Base-by-base conservation (phyloP, 345 rosid species). In the Camelina sativa region DNA sequence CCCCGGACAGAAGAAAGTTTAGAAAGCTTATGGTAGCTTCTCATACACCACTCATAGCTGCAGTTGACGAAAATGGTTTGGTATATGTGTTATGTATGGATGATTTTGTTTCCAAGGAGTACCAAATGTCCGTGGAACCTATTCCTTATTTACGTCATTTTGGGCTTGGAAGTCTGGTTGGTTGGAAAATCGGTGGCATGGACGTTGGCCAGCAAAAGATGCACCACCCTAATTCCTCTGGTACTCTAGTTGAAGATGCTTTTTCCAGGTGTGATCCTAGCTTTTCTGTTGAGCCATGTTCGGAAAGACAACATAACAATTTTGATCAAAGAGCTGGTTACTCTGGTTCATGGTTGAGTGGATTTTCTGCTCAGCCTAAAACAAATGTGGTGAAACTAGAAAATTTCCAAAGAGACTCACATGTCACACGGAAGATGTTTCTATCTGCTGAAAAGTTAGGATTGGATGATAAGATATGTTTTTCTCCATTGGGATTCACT, bases 401-500 rank as follows among this genome's bases (percentile, higher is more conserved):
- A 72, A 83, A 73, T 71, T 76, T 73, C 54, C 78, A 76, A 76
- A 75, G 55, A 76, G 75, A 77, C 53, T 81, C 79, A 1, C 81
- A 79, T 64, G 76, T 74, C 44, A 78, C 75, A 71, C 84, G 91
- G 61, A 85, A 67, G 67, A 71, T 90, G 68, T 84, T 90, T 84
- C 82, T 92, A 68, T 93, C 92, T 8, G 41, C 73, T 3, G 84
- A 85, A 80, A 86, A 85, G 81, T 84, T 76, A 72, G 75, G 66
- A 35, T 80, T 80, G 76, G 86, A 89, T 81, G 96, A 90, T 72
- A 82, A 75, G 56, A 60, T 92, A 48, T 89, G 87, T 76, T 88
- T 92, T 74, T 95, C 99, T 43, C 84, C 97, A 68, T 16, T 87
- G 69, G 99, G 99, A 74, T 78, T 95, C 83, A 89, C 89, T 79